These are phyloP conservation scores for Vitis labrusca DNA, from an alignment of 164 flowering plant genomes.

Conservation along the genomic window DNA sequence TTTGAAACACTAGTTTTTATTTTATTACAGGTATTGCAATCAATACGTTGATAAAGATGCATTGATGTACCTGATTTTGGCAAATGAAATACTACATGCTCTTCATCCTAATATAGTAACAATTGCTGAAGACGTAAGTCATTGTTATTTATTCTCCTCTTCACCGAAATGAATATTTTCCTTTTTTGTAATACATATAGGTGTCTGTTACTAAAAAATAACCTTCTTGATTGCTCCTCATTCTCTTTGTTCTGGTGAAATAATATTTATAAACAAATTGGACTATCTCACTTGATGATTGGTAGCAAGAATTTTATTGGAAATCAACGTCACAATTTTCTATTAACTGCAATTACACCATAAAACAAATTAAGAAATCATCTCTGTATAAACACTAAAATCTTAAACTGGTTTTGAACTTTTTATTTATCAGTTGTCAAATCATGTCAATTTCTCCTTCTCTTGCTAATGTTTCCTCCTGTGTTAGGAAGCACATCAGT, in stretches of 20 bases:
- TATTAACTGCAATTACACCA: too few species aligned
- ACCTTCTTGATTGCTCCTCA: neutral
- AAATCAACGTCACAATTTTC: too few species aligned
- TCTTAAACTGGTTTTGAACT: too few species aligned
- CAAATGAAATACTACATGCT: conserved; percentile 81
- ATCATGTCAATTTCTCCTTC: too few species aligned
- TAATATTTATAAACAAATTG: too few species aligned
- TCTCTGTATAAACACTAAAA: too few species aligned
- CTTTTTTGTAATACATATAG: neutral
- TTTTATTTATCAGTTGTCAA: too few species aligned
- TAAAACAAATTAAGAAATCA: too few species aligned
- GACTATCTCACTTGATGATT: too few species aligned
- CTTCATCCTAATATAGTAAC: conserved; percentile 87
- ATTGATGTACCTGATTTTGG: conserved; percentile 77
- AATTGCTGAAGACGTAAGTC: conserved; percentile 95
- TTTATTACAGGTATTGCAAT: conserved; percentile 74
- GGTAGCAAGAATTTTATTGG: too few species aligned
- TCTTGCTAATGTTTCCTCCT: too few species aligned
- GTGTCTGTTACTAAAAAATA: neutral
- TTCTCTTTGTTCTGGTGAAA: neutral
- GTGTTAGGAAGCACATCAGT: too few species aligned
- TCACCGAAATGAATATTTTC: neutral
- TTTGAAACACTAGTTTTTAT: neutral
- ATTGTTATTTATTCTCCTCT: neutral
- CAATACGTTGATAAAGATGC: conserved; percentile 97